Base-by-base conservation (phyloP, 257 asterid genomes). In the Solanum acaule region DNA sequence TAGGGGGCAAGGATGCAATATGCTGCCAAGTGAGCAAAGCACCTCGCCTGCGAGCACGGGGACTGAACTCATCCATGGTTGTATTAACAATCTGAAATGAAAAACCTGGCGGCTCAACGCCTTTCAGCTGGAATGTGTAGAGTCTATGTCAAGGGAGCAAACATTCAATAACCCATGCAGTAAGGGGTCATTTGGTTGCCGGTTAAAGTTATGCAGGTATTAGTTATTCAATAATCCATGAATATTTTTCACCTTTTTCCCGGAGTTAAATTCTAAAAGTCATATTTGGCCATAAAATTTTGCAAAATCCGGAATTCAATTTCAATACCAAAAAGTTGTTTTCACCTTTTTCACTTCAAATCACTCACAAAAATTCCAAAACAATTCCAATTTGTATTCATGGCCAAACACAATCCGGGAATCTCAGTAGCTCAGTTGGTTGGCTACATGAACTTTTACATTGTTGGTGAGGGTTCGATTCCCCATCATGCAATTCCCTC, bases 1-100 rank as follows among this genome's bases (percentile, higher is more conserved):
- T 95, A 20, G 99, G 99, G 81, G 99, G 99, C 92, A 97, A 94
- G 52, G 99, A 97, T 78, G 99, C 99, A 86, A 97, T 94, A 87
- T 97, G 99, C 92, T 97, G 99, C 99, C 99, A 97, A 5, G 99
- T 97, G 71, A 97, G 94, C 88, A 97, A 89, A 86, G 99, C 99
- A 83, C 99, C 98, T 87, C 99, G 98, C 91, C 99, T 95, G 61
- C 99, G 98, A 89, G 99, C 96, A 88, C 99, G 97, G 76, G 99
- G 95, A 86, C 98, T 96, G 72, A 88, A 91, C 88, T 97, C 98
- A 35, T 97, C 99, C 99, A 97, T 95, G 90, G 95, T 93, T 31
- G 99, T 95, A 90, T 97, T 97, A 84, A 97, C 99, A 87, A 97
- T 94, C 91, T 97, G 95, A 92, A 97, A 97, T 2, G 98, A 95